Base-by-base conservation (phyloP, 305 asterid genomes). In the Fraxinus platypoda region DNA sequence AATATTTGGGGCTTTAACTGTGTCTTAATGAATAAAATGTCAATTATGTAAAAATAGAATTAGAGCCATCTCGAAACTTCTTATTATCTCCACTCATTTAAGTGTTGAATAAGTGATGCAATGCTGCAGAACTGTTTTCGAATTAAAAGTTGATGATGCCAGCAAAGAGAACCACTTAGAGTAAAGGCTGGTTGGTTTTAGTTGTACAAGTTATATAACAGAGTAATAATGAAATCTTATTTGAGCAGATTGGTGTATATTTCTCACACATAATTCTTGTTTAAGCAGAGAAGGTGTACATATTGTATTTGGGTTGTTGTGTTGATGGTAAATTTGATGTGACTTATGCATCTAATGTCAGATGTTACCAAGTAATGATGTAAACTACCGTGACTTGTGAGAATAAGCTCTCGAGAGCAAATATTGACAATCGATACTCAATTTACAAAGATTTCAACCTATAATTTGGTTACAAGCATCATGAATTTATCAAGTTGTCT, bases 91-190 rank as follows among this genome's bases (percentile, higher is more conserved):
- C 81, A 28, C 2, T 68, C 31, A 8, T 28, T 57, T 49, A 62
- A 82, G 62, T 34, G 33, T 49, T 78, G 33, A 78, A 66, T 30
- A 12, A 43, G 34, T 30, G n/a, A 75, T 66, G 76, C 6, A 46
- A 64, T 66, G 52, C 37, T 52, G 19, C 25, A 54, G 64, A 4
- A 52, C 66, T 52, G 33, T n/a, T 38, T 35, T 74, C 34, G 70
- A 30, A 23, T 79, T 68, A 57, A 17, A 73, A 82, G 31, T 79
- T n/a, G 57, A 77, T 70, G 66, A 31, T 77, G 19, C 72, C 52
- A 77, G 33, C 30, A 8, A 54, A n/a, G 37, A 77, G 1, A 52
- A 62, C 72, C 33, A 62, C 72, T 6, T 0, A 62, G 30, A 62
- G 31, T 62, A 17, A 52, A 52, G 23, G 23, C 13, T 21, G 33